Evolutionary conservation across 805 yeast genomes (phyloP), one percentile per base, ranked within the genome.

Genomic region (Suhomyces faveliae): DNA sequence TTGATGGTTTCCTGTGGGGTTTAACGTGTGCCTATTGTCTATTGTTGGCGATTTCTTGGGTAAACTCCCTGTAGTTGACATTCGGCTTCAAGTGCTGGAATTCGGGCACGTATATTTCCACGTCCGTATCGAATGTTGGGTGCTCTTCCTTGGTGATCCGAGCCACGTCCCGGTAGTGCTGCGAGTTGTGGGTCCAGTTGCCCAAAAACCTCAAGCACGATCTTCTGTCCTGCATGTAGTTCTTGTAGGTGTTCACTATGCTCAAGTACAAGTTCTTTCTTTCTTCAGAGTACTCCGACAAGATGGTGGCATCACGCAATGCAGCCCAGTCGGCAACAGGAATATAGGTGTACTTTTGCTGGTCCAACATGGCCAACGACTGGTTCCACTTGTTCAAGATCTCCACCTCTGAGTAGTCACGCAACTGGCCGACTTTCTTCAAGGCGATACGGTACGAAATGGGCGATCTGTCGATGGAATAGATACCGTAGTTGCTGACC

Each of bases 281-380:
- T 35, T 73, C 76, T 15, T 71, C 64, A 33, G 60, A 53, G 42
- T 63, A 68, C 20, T 61, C 62, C 3, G 84, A 74, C 49, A 70
- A 68, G 38, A 81, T 71, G 5, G 94, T 87, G 17, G 92, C 88
- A 63, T 84, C 90, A 69, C 91, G 80, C 49, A 87, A 65, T 2
- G 92, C 86, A 35, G 88, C 85, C 92, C 92, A 87, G 67, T 86
- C 92, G 9, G 94, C 92, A 62, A 81, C 83, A 5, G 92, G 90
- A 55, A 87, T 83, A 60, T 83, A 85, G 35, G 65, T 68, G 66
- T 78, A 80, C 9, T 73, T 75, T 40, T 65, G 66, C 27, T 76
- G 78, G 50, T 84, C 82, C 53, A 80, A 76, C 35, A 56, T 53
- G 9, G 52, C 42, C 35, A 83, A 65, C 40, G 78, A 66, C 42